Percentiles rank a stretch among this genome's conserved stretches.
These are phyloP conservation scores for Podila clonocystis DNA, from an alignment of 192 early-diverging fungal species.

Conservation along the genomic window DNA sequence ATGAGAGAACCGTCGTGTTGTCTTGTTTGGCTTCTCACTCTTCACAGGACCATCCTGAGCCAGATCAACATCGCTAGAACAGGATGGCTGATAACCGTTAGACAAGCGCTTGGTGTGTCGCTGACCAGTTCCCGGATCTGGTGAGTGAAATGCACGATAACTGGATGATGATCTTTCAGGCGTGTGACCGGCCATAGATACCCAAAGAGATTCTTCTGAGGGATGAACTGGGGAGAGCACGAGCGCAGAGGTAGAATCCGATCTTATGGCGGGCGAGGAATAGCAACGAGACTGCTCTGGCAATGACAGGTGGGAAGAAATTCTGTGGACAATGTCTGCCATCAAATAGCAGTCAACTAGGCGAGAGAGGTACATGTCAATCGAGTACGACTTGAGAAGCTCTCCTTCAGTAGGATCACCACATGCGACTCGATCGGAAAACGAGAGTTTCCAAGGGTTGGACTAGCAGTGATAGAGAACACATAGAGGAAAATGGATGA, in stretches of 20 bases:
- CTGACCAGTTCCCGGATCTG: background rate
- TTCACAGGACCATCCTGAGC: too few relatives aligned
- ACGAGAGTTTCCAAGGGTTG: background rate
- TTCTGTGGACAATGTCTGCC: background rate
- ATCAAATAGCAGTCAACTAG: slow-evolving; percentile 2
- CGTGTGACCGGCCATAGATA: background rate
- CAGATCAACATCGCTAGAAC: too few relatives aligned
- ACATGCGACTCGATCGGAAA: background rate
- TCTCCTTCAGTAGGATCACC: slow-evolving; percentile 11
- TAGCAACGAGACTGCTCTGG: background rate
- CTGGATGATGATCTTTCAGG: background rate
- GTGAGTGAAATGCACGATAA: background rate
- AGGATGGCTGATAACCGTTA: too few relatives aligned
- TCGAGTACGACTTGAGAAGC: background rate
- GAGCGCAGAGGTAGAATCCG: background rate
- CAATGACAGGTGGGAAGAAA: background rate
- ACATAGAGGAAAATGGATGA: background rate
- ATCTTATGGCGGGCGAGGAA: background rate
- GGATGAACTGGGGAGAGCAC: background rate
- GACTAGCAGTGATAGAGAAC: background rate
- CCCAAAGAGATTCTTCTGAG: background rate
- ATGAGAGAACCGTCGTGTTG: background rate
- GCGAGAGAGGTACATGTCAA: slow-evolving; percentile 17
- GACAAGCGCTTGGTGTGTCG: background rate
- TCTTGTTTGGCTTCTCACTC: background rate